Base-by-base conservation (phyloP, 2,329 filamentous ascomycete species). In the Xylaria sp. region DNA sequence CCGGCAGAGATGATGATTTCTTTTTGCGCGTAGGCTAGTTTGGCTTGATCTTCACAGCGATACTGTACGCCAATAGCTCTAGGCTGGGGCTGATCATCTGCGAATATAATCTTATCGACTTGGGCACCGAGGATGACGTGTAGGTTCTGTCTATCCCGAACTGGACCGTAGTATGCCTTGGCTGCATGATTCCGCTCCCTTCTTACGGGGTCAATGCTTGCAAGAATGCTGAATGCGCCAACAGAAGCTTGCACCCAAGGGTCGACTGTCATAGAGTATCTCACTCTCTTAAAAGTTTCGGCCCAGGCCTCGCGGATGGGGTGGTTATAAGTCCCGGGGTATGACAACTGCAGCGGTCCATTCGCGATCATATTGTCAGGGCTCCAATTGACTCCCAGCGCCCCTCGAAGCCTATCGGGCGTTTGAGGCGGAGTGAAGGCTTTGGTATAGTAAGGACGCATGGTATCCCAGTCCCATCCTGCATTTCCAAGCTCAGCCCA, bases 1-100 rank as follows among this genome's bases (percentile, higher is more conserved):
- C 73, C 73, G 0, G 70, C 71, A 3, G 65, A 46, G 18, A 73
- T n/a, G 20, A 75, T 70, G 15, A 75, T 62, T 43, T 75, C 73
- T 34, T 73, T 73, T 3, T n/a, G 30, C n/a, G 64, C 60, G 12
- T n/a, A 55, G 20, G 50, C 69, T 10, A 28, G 46, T 32, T 60
- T 66, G 10, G 23, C 36, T 28, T 56, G 18, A 0, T 46, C 43
- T 2, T 66, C 61, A 10, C 70, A 28, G 10, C 15, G 15, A 41
- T 72, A 72, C 41, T 69, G 64, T 3, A 75, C 52, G 0, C 70
- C 68, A 3, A 58, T 56, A 0, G 72, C 72, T 20, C 52, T 66
- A 1, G 57, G 41, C 8, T 55, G 52, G 2, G 25, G 13, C 18
- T 57, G 10, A n/a, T 23, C 43, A 23, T 63, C 52, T 2, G 57